Evolutionary conservation across 768 basidiomycete species (phyloP), one percentile per base, ranked within the genome.

Genomic region (Mycena kentingensis): DNA sequence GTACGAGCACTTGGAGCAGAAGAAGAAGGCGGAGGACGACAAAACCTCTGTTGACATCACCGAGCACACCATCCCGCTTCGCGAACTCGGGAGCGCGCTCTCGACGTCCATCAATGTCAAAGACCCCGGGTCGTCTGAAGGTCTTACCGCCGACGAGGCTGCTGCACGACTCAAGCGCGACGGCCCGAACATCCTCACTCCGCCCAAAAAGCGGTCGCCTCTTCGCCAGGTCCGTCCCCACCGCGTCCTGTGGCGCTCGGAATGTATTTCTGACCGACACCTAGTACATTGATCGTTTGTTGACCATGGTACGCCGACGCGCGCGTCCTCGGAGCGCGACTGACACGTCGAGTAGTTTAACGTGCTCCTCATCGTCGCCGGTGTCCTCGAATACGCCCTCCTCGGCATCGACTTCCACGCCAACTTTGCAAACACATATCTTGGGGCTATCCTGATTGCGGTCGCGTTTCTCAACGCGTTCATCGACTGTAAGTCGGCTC

Each of bases 401-500:
- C 75, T 87, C 25, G 84, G 81, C 4, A 76, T 86, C 47, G 71
- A 82, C 61, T 85, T 81, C 67, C 51, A 85, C 80, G 71, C 67
- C 42, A 86, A 83, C 68, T 82, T 84, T 58, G 71, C 73, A 57
- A 86, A 86, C 61, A 83, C 83, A 0, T 87, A 87, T 67, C 79
- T 87, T 11, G 84, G 85, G 26, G 85, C 79, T 25, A 86, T 87
- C 64, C 73, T 87, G 52, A 85, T 87, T 48, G 72, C 71, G 19
- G 84, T 87, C 19, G 84, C 85, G 15, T 84, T 87, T 65, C 65
- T 86, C 51, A 87, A 87, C 57, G 85, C 84, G 5, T 78, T 78
- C 56, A 85, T 87, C 64, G 85, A 87, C 64, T 87, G 83, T 65
- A 49, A 13, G 54, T 76, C 72, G 62, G 29, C 46, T 46, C n/a